Conservation (phyloP, 2,329 filamentous ascomycete genomes). For the Incumbomyces delicatus region DNA sequence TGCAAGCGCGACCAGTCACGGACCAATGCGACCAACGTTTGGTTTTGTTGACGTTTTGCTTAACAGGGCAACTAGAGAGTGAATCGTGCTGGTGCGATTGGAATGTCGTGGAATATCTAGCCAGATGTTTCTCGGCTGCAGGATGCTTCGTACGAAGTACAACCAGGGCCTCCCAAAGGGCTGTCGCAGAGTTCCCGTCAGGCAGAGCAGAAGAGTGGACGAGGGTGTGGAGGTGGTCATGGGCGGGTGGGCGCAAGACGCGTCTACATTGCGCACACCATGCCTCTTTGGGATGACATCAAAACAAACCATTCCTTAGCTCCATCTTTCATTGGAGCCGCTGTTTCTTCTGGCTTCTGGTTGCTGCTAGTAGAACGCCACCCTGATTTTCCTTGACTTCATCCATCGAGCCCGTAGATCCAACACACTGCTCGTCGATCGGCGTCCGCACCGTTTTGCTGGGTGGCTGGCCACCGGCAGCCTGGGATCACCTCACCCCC, state of each 20-base stretch:
- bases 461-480: too few species aligned
- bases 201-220: background rate
- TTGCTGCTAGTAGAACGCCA: too few species aligned
- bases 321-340: too few species aligned
- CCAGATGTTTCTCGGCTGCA: too few species aligned
- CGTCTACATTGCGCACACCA: background rate
- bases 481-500: too few species aligned
- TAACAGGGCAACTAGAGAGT: background rate
- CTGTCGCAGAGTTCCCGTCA: background rate
- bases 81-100: background rate
- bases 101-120: background rate
- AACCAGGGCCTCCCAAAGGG: background rate
- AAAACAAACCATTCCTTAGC: too few species aligned
- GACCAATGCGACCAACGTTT: background rate
- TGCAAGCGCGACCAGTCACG: too few species aligned
- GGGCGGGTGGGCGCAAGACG: background rate
- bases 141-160: too few species aligned
- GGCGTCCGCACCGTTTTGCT: background rate
- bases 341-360: too few species aligned
- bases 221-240: background rate
- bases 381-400: too few species aligned
- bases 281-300: too few species aligned
- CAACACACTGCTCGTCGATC: background rate
- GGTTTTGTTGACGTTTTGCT: conserved; percentile 3
- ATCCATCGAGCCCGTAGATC: too few species aligned